Evolutionary conservation across 768 basidiomycete species (phyloP), one percentile per base, ranked within the genome.

Genomic region (Boletales sp.): DNA sequence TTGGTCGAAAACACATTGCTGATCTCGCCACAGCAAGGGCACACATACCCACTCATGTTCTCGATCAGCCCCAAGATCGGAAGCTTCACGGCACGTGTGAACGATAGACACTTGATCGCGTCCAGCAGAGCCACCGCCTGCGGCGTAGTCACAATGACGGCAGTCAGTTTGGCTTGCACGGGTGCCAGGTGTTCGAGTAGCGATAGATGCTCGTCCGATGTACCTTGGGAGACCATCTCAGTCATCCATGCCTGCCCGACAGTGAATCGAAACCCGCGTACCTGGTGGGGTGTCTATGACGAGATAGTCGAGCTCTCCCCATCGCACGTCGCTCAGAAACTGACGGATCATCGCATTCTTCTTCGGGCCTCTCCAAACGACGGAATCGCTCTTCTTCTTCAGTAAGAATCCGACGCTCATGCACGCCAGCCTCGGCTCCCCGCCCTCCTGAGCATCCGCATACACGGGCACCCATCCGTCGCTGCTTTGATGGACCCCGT

Each of bases 401-500:
- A 98, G 69, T 57, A 99, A 72, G 68, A 98, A 97, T 3, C 93
- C 97, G 9, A 98, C 93, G 63, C 90, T 93, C 97, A 99, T 99
- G 68, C 91, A 94, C 12, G 85, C 87, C 51, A 99, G 66, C 57
- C 93, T 73, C 24, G 83, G 82, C 39, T 76, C 76, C 18, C 76
- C 65, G 14, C 84, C 87, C 10, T 61, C 52, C 4, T 47, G 51
- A 1, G 63, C 52, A 69, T 99, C 95, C 3, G 90, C 92, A 64
- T 94, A 98, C 4, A 98, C 95, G 1, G 97, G 97, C 2, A 98
- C 94, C 97, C 97, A 98, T 9, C 95, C 97, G 59, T 86, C 86
- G 50, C 87, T 92, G 62, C 91, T 93, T 65, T 97, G 94, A 63
- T 97, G 90, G 30, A 97, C 92, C 1, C 83, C 82, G 48, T 86